Conservation (phyloP, 495 filamentous ascomycete genomes). For the Rostrohypoxylon terebratum region DNA sequence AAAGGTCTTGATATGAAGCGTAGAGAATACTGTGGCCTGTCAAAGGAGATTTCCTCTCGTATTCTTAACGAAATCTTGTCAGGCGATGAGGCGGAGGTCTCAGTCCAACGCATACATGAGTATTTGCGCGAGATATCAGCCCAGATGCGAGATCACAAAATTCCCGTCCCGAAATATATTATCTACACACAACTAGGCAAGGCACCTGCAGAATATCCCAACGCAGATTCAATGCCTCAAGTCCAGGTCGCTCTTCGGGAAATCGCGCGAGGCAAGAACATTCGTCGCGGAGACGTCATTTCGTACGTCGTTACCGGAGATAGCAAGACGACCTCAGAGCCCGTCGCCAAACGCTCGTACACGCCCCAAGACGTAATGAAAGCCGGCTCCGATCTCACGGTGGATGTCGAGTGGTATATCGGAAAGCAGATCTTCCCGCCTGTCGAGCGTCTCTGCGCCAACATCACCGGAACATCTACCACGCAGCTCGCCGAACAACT, state of each 20-base stretch:
- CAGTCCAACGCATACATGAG: slow-evolving; percentile 90
- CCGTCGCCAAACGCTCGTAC: slow-evolving; percentile 87
- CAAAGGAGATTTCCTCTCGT: slow-evolving; percentile 88
- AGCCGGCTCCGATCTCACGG: slow-evolving; percentile 75
- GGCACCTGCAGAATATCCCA: slow-evolving; percentile 90
- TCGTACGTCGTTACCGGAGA: slow-evolving; percentile 91
- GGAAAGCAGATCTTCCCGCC: slow-evolving; percentile 98
- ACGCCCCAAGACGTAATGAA: slow-evolving; percentile 87
- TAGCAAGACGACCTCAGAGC: slow-evolving; percentile 75
- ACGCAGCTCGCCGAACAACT: slow-evolving; percentile 90
- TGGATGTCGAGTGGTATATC: slow-evolving; percentile 95
- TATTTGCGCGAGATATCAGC: slow-evolving; percentile 83
- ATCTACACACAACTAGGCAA: slow-evolving; percentile 99
- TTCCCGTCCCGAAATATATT: slow-evolving; percentile 88
- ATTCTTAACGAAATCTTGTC: slow-evolving; percentile 92
- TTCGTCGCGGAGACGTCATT: slow-evolving; percentile 95
- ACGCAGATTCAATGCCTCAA: slow-evolving; percentile 94
- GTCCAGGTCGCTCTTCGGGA: slow-evolving; percentile 94
- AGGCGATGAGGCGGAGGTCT: slow-evolving; percentile 89
- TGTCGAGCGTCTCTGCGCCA: slow-evolving; percentile 96
- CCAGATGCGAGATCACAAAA: slow-evolving; percentile 81
- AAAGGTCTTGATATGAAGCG: slow-evolving; percentile 98
- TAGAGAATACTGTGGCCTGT: slow-evolving; percentile 93
- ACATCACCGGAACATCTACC: slow-evolving; percentile 91
- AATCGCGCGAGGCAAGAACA: slow-evolving; percentile 83